Percentiles rank a stretch among this genome's conserved stretches.
phyloP scores from a whole-genome alignment of 2,329 filamentous ascomycete species.

The Metarhizium guizhouense region DNA sequence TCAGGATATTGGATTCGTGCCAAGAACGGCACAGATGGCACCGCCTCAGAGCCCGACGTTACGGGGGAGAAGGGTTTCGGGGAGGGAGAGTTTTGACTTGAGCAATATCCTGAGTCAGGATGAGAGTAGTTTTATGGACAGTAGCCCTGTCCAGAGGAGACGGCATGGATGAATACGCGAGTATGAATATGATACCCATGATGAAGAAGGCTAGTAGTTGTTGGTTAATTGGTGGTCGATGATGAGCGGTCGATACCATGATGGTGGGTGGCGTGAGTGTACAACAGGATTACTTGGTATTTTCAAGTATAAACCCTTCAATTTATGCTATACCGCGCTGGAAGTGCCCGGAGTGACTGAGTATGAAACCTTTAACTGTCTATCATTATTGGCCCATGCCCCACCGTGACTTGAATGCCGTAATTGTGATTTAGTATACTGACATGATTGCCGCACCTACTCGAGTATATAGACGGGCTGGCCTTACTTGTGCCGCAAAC shows the following conservation, averaged over 20 bases:
- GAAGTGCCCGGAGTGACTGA: too few relatives aligned
- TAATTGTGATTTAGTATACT: too few relatives aligned
- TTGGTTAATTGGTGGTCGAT: not conserved
- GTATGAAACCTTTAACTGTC: too few relatives aligned
- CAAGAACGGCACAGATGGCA: slow-evolving; percentile 23
- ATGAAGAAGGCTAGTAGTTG: not conserved
- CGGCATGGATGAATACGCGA: not conserved
- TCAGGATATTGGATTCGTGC: slow-evolving; percentile 29
- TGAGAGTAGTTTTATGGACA: slow-evolving; percentile 47
- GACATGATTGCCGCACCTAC: too few relatives aligned
- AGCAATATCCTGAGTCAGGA: slow-evolving; percentile 47
- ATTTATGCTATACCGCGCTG: too few relatives aligned
- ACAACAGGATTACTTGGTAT: too few relatives aligned
- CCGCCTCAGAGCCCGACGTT: slow-evolving; percentile 30
- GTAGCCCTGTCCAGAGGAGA: slow-evolving; percentile 33
- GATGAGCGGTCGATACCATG: not conserved
- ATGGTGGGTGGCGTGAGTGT: too few relatives aligned
- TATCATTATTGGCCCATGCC: too few relatives aligned
- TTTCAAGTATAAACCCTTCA: too few relatives aligned
- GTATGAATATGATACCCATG: not conserved
- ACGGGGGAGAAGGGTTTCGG: slow-evolving; percentile 15
- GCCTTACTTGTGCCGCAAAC: too few relatives aligned
- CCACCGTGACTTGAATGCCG: too few relatives aligned
- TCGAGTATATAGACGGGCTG: too few relatives aligned
- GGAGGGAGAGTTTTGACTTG: slow-evolving; percentile 44